Base-by-base conservation (phyloP, 169 alveolate genomes). In the Eimeria praecox region DNA sequence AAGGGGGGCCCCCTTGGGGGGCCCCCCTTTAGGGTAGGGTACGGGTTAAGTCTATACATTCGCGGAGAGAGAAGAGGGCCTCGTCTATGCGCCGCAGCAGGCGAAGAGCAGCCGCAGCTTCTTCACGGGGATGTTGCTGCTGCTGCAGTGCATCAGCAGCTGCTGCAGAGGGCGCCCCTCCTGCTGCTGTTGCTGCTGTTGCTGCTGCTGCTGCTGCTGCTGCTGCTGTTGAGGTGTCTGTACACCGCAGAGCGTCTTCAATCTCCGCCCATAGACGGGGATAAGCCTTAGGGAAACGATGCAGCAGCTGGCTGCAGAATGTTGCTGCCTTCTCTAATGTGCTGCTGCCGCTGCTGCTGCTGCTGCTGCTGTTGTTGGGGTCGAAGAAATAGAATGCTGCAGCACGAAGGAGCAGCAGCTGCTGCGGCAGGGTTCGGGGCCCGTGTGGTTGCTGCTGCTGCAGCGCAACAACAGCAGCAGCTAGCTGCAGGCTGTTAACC, bases 141-240 rank as follows among this genome's bases (percentile, higher is more conserved):
- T 52, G 59, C 59, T 52, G 59, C 59, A 52, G 59, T 9, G 59
- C 59, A 52, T 14, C 59, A 52, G 59, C 59, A 52, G 59, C 59
- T 52, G 59, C 59, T 52, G 6, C 59, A 52, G 59, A 14, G 14
- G 89, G 35, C 64, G 64, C 40, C 22, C 40, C 64, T 78, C 30
- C 89, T 78, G 89, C 56, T 42, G 89, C 89, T 73, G 85, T 46
- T 64, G 75, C 85, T 73, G 85, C 85, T 73, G 85, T 46, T 64
- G 64, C 40, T 44, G 66, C 64, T 78, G 56, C 89, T 78, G 89
- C 56, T 42, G 89, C 89, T 73, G 85, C 85, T 64, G 75, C 85
- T 73, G 85, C 85, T 73, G 85, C 85, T 64, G 75, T 20, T 64
- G 75, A 9, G 12, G 85, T 16, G 38, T 22, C 89, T 33, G 56